phyloP scores from a whole-genome alignment of 306 rosid species.

The Sicyos baderoa region DNA sequence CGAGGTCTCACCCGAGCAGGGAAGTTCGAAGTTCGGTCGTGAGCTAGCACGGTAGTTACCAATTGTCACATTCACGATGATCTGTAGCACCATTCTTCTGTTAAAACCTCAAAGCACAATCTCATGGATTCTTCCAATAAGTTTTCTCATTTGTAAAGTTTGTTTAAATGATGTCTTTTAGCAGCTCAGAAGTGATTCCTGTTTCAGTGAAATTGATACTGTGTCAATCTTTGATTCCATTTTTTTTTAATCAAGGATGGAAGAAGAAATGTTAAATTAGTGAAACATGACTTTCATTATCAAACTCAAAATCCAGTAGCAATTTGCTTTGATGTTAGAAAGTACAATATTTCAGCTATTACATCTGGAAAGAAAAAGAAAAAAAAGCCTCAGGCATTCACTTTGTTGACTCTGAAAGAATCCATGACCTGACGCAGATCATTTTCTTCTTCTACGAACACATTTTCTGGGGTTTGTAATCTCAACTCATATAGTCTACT shows the following conservation, averaged over 20 bases:
- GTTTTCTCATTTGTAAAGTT: background rate
- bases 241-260: background rate
- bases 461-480: slow-evolving; percentile 83
- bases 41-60: background rate
- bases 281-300: background rate
- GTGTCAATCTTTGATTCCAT: slow-evolving; percentile 1
- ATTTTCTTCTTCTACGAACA: slow-evolving; percentile 59
- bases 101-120: background rate
- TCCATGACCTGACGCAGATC: slow-evolving; percentile 79
- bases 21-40: slow-evolving; percentile 77
- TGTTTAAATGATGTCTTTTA: background rate
- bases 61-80: background rate
- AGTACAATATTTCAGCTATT: background rate
- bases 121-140: no score
- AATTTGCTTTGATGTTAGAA: background rate
- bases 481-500: slow-evolving; percentile 75
- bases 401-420: slow-evolving; percentile 80
- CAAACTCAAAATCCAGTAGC: background rate
- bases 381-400: slow-evolving; percentile 20
- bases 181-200: background rate
- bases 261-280: slow-evolving; percentile 1
- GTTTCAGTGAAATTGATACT: background rate
- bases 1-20: slow-evolving; percentile 82
- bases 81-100: no score
- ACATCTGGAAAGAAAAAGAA: background rate